Evolutionary conservation across 192 early-diverging fungal genomes (phyloP).

Genomic region (Coemansia sp.): DNA sequence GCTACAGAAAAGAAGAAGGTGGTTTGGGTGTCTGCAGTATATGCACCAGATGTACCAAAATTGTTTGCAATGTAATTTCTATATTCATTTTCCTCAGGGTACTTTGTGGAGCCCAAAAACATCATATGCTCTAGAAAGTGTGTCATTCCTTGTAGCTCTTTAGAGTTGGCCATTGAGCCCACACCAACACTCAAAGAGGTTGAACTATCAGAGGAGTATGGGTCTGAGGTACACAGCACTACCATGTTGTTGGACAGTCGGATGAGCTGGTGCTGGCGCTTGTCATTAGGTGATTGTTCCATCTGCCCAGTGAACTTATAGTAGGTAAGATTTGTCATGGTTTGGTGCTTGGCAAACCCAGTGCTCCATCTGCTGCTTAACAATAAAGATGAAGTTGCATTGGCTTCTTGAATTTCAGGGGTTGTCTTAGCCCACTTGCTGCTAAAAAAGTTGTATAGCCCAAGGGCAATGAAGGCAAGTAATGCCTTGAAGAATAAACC

Average conservation of each 20-base stretch:
- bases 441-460: neutral
- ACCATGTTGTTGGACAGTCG: conserved; percentile 57
- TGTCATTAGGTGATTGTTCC: conserved; percentile 56
- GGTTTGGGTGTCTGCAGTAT: conserved; percentile 13
- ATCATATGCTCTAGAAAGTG: conserved; percentile 73
- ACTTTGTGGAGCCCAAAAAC: conserved; percentile 66
- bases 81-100: conserved; percentile 67
- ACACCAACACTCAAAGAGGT: conserved; percentile 61
- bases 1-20: conserved; percentile 11
- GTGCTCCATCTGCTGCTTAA: neutral
- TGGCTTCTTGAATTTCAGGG: no score
- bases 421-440: neutral
- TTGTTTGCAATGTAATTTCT: conserved; percentile 28
- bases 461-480: neutral
- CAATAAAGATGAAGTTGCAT: no score
- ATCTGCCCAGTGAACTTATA: conserved; percentile 11
- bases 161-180: conserved; percentile 58
- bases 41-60: conserved; percentile 21
- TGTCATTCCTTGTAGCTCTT: conserved; percentile 60
- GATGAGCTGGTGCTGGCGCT: conserved; percentile 57
- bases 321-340: conserved; percentile 7
- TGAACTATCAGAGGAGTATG: conserved; percentile 50
- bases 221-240: conserved; percentile 56
- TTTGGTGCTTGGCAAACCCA: neutral
- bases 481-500: neutral